Evolutionary conservation across 371 early-diverging fungal genomes (phyloP), one percentile per base, ranked within the genome.

Genomic region (Basidiobolus meristosporus): DNA sequence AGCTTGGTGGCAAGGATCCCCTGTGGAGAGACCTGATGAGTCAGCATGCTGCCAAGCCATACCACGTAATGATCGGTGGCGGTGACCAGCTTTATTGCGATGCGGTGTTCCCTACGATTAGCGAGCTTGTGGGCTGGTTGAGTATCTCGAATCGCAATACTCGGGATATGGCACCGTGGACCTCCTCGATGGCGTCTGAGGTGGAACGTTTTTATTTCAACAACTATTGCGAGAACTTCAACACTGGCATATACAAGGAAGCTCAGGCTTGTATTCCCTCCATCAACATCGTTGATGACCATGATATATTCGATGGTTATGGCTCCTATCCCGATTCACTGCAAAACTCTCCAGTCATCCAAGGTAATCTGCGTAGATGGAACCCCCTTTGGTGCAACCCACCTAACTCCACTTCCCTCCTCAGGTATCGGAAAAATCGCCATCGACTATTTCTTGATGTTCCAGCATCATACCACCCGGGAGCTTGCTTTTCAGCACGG

Each of bases 31-130:
- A 86, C 52, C 57, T 78, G 7, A 40, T 82, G 52, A 60, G 62
- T n/a, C 68, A 72, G 39, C 87, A 86, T 51, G 44, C 47, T 2
- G 51, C 53, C 29, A 47, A 59, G 34, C 85, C 86, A 2, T 79
- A 77, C 50, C 82, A 85, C 49, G 73, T 75, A 23, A 62, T 75
- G 64, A 53, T 89, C 17, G 85, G 87, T 30, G 85, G 85, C 14
- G 90, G 86, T 20, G 87, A 86, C 50, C 90, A 89, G 53, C 50
- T 89, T 15, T 85, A 87, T 45, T 62, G 69, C 26, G 86, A 82
- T 57, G 51, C 55, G 18, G 48, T 76, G 44, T 45, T 45, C 28
- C 60, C 70, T 52, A 41, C 60, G 11, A 54, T 61, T 31, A 50
- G 60, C 9, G 53, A 61, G 22, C 61, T 73, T 62, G 52, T 57